phyloP scores from a whole-genome alignment of 306 rosid genomes.

The Clitoria ternatea region DNA sequence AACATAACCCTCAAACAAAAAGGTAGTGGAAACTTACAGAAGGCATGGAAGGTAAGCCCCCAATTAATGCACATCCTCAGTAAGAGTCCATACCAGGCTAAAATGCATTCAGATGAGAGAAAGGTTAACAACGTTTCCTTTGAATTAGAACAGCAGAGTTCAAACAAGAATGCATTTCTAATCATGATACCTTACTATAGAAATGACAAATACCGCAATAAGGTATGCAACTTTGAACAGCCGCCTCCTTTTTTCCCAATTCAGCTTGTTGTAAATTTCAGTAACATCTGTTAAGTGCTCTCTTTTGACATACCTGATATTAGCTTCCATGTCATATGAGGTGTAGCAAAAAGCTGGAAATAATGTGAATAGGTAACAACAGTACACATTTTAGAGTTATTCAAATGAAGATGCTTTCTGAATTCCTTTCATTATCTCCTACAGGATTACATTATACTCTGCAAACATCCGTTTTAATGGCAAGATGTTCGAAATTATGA shows the following conservation, averaged over 20 bases:
- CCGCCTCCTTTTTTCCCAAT: slow-evolving; percentile 67
- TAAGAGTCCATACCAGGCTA: slow-evolving; percentile 64
- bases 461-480: background rate
- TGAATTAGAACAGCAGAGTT: slow-evolving; percentile 7
- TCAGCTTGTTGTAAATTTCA: slow-evolving; percentile 76
- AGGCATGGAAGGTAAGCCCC: slow-evolving; percentile 8
- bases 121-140: slow-evolving; percentile 18
- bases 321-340: slow-evolving; percentile 21
- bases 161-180: background rate
- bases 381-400: background rate
- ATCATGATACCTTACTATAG: slow-evolving; percentile 56
- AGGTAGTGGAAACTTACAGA: slow-evolving; percentile 37
- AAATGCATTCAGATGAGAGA: slow-evolving; percentile 23
- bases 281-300: slow-evolving; percentile 75
- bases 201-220: slow-evolving; percentile 39
- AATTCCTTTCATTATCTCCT: background rate
- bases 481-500: background rate
- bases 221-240: slow-evolving; percentile 52
- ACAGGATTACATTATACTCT: background rate
- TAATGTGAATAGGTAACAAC: background rate
- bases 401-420: background rate
- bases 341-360: background rate
- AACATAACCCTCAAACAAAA: background rate
- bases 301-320: slow-evolving; percentile 54
- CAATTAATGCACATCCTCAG: slow-evolving; percentile 40